Evolutionary conservation across 495 filamentous ascomycete species (phyloP), one percentile per base, ranked within the genome.

Genomic region (Poronia punctata): DNA sequence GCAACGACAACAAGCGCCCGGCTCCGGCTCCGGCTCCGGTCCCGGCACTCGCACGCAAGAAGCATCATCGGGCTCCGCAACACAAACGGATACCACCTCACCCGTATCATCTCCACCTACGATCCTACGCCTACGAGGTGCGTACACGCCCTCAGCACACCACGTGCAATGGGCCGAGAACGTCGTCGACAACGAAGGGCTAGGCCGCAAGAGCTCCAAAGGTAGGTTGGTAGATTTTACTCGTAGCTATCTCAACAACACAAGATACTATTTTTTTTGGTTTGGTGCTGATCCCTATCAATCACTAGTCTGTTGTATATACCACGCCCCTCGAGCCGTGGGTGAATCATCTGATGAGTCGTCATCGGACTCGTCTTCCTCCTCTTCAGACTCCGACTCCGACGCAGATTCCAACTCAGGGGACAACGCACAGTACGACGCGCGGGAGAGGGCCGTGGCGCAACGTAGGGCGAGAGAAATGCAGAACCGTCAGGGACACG

Each of bases 141-240:
- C 65, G 6, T 55, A 63, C 21, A 43, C 50, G 4, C 37, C 63
- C 1, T 56, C 53, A 14, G 38, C 59, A 19, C 66, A 76, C 24
- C 71, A 75, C 23, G 89, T 98, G 32, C 75, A 81, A 64, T 99
- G 92, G 92, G 87, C 84, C 7, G 84, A 87, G 50, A 86, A 89
- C 59, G 90, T 96, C 5, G 67, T 99, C 5, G 88, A 99, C 65
- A 99, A 99, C 53, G 92, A 99, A 61, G 89, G 89, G 3, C 73
- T 97, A 62, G 88, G 88, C 4, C 84, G 82, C 63, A 99, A 97
- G 67, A 85, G 76, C 29, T 90, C 84, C 0, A 99, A 99, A 82
- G 88, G 89, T 88, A 56, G 27, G 53, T 50, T 52, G 11, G 9
- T 27, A 12, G 8, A 17, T 7, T 36, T 11, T 7, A 4, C 33